Conservation (phyloP, 306 rosid species). For the Dalbergia cultrata region DNA sequence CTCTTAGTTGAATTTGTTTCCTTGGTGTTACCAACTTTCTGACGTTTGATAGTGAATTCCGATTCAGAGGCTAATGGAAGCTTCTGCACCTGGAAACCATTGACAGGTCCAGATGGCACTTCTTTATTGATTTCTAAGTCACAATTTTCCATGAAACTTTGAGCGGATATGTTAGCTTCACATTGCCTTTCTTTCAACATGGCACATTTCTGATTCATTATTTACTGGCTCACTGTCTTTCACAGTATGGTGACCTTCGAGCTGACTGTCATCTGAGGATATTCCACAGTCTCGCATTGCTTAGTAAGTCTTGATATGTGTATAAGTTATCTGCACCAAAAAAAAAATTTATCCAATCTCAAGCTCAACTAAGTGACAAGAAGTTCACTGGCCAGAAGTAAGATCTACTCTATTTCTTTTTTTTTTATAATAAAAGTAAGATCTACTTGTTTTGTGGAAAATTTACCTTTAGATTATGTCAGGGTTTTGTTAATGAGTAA, state of each 20-base stretch:
- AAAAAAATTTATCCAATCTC: constrained; percentile 46
- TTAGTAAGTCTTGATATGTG: constrained; percentile 72
- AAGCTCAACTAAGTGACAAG: constrained; percentile 36
- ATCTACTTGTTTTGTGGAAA: constrained; percentile 26
- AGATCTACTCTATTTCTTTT: no score
- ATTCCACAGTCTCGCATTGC: constrained; percentile 62
- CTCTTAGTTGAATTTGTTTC: constrained; percentile 47
- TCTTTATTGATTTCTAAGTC: constrained; percentile 35
- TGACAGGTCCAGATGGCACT: constrained; percentile 47
- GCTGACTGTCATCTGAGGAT: constrained; percentile 49
- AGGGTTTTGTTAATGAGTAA: constrained; percentile 30
- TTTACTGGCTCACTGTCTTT: constrained; percentile 46
- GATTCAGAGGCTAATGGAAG: constrained; percentile 43
- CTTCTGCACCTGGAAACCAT: constrained; percentile 43
- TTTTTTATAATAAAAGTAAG: no score
- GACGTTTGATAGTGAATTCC: constrained; percentile 61
- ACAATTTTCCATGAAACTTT: constrained; percentile 11
- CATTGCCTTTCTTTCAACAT: constrained; percentile 35
- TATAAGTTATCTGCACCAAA: constrained; percentile 66
- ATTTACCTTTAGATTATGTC: neutral
- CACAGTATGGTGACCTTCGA: constrained; percentile 33
- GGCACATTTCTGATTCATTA: constrained; percentile 34
- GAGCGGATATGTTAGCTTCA: constrained; percentile 38
- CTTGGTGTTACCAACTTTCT: constrained; percentile 52
- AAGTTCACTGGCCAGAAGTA: constrained; percentile 9